Conservation (phyloP, 2,329 filamentous ascomycete genomes). For the Byssochlamys sp. region DNA sequence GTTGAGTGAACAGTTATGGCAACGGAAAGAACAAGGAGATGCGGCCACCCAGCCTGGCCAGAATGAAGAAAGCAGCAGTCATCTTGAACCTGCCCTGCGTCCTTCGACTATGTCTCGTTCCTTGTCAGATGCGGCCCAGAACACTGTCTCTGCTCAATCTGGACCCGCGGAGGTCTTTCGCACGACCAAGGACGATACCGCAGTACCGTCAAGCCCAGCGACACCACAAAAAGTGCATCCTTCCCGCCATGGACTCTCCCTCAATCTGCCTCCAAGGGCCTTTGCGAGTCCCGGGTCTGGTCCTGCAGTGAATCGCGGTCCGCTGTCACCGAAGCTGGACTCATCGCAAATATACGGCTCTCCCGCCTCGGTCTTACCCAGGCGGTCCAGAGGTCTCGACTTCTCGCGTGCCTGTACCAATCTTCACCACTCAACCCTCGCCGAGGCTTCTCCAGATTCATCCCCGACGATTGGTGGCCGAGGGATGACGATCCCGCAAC, state of each 20-base stretch:
- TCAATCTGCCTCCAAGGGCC: constrained; percentile 56
- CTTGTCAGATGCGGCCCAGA: constrained; percentile 55
- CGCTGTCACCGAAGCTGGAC: constrained; percentile 78
- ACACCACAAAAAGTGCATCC: constrained; percentile 64
- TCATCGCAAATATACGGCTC: constrained; percentile 76
- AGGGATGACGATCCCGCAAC: constrained; percentile 50
- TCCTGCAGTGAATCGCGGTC: constrained; percentile 49
- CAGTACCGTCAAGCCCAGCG: constrained; percentile 46
- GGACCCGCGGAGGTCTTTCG: constrained; percentile 45
- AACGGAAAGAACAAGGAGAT: constrained; percentile 14
- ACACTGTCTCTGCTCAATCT: constrained; percentile 50
- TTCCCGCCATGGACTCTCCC: constrained; percentile 53
- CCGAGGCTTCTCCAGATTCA: constrained; percentile 80
- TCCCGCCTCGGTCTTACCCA: constrained; percentile 75
- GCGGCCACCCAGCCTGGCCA: constrained; percentile 6
- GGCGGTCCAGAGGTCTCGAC: constrained; percentile 80
- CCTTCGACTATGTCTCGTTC: constrained; percentile 49
- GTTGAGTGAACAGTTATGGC: constrained; percentile 27
- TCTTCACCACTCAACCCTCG: constrained; percentile 87
- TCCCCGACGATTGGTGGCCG: constrained; percentile 74
- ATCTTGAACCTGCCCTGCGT: constrained; percentile 17
- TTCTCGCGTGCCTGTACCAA: constrained; percentile 90
- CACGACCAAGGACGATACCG: constrained; percentile 58
- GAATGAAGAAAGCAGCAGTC: constrained; percentile 6
- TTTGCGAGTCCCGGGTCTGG: constrained; percentile 36